These are phyloP conservation scores for Verticillium klebahnii DNA, from an alignment of 2,329 filamentous ascomycete genomes.

Conservation along the genomic window DNA sequence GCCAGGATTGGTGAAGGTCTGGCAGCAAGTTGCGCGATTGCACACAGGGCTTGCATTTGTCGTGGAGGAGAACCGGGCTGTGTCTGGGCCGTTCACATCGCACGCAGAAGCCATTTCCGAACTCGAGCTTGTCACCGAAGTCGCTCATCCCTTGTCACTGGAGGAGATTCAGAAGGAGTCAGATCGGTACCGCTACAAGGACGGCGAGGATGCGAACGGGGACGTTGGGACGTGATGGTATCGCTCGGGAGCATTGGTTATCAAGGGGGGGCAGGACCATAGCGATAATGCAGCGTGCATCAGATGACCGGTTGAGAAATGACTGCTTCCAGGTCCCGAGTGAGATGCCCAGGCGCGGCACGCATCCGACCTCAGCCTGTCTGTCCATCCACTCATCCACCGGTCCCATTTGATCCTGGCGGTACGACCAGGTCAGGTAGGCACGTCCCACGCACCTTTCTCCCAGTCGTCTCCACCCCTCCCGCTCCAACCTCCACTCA, in stretches of 20 bases:
- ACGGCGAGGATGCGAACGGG: too few species aligned
- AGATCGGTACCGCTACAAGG: not conserved
- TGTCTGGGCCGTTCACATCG: not conserved
- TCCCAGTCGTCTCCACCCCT: not conserved
- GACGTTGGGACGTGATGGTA: too few species aligned
- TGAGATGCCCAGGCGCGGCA: not conserved
- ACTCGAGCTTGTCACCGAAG: not conserved
- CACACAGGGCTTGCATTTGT: not conserved
- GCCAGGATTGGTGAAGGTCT: not conserved
- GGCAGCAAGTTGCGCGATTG: not conserved
- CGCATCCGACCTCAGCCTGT: not conserved
- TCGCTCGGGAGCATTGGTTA: too few species aligned
- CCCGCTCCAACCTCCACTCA: not conserved
- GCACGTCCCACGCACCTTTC: not conserved
- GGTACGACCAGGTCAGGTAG: not conserved
- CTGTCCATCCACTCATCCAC: too few species aligned
- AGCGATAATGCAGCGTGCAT: not conserved
- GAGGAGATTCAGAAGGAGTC: not conserved
- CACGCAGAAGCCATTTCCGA: not conserved
- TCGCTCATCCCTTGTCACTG: not conserved
- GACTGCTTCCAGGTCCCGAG: not conserved
- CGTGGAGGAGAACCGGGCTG: not conserved
- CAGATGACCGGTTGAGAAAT: not conserved
- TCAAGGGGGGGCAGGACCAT: too few species aligned
- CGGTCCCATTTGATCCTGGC: not conserved